These are phyloP conservation scores for Yamadazyma dushanensis DNA, from an alignment of 1,139 yeast genomes.

Conservation along the genomic window DNA sequence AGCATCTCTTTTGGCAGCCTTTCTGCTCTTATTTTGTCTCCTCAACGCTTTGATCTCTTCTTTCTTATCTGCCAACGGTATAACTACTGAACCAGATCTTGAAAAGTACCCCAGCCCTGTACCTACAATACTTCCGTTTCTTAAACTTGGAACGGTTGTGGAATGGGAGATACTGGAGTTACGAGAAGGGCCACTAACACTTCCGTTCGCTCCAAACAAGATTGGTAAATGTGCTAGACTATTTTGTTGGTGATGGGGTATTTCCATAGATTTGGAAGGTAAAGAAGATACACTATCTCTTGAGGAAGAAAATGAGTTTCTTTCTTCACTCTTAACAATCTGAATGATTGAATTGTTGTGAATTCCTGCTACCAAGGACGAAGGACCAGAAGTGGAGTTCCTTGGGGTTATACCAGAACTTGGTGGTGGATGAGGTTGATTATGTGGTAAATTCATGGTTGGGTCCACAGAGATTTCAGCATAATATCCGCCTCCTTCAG, in stretches of 20 bases:
- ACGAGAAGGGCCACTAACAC: slow-evolving; percentile 45
- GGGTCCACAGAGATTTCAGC: slow-evolving; percentile 49
- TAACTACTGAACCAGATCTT: slow-evolving; percentile 48
- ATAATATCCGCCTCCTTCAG: slow-evolving; percentile 47
- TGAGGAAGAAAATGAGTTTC: slow-evolving; percentile 36
- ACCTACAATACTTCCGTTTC: slow-evolving; percentile 45
- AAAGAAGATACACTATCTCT: slow-evolving; percentile 46
- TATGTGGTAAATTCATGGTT: slow-evolving; percentile 49
- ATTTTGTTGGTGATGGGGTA: slow-evolving; percentile 49
- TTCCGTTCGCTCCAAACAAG: slow-evolving; percentile 43
- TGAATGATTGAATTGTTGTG: slow-evolving; percentile 48
- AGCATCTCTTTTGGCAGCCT: slow-evolving; percentile 11
- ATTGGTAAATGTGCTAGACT: slow-evolving; percentile 47
- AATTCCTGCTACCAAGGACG: slow-evolving; percentile 2
- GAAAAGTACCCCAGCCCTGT: slow-evolving; percentile 36
- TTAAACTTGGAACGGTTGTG: slow-evolving; percentile 39
- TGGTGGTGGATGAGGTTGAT: slow-evolving; percentile 40
- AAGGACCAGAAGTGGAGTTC: slow-evolving; percentile 27
- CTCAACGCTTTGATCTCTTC: slow-evolving; percentile 28
- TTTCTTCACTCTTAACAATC: slow-evolving; percentile 38
- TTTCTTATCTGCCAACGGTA: slow-evolving; percentile 37
- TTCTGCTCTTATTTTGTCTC: slow-evolving; percentile 22
- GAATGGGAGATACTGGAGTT: slow-evolving; percentile 41
- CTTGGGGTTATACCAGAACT: slow-evolving; percentile 37
- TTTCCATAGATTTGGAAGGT: slow-evolving; percentile 50